These are phyloP conservation scores for Diplodia seriata DNA, from an alignment of 2,329 filamentous ascomycete species.

Conservation along the genomic window DNA sequence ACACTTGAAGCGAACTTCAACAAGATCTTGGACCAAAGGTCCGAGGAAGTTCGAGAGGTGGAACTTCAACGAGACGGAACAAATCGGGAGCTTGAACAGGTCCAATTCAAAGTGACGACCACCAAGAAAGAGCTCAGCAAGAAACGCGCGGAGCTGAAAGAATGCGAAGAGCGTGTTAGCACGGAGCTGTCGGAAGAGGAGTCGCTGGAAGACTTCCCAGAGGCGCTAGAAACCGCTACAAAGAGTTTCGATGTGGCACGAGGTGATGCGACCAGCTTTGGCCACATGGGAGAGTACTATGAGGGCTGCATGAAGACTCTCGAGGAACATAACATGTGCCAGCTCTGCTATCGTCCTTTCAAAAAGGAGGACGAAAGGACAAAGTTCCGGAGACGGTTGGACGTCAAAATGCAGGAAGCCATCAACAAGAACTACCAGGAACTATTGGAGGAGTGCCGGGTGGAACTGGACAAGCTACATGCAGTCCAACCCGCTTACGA, in stretches of 20 bases:
- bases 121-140: constrained; percentile 69
- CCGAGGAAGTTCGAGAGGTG: constrained; percentile 65
- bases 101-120: constrained; percentile 74
- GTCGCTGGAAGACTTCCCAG: constrained; percentile 54
- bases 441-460: constrained; percentile 65
- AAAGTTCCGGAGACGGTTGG: constrained; percentile 71
- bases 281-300: constrained; percentile 75
- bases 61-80: constrained; percentile 74
- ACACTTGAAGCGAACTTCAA: constrained; percentile 77
- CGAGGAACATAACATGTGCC: constrained; percentile 74
- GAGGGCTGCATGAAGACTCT: constrained; percentile 70
- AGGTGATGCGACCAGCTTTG: constrained; percentile 72
- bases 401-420: constrained; percentile 59
- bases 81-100: constrained; percentile 75
- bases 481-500: constrained; percentile 69
- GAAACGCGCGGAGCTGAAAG: constrained; percentile 67
- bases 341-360: constrained; percentile 77
- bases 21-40: constrained; percentile 64
- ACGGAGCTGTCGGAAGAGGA: constrained; percentile 41
- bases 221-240: constrained; percentile 60
- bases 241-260: constrained; percentile 58
- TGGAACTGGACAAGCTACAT: constrained; percentile 67
- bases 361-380: constrained; percentile 63
- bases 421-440: constrained; percentile 64
- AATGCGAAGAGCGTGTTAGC: constrained; percentile 68